These are phyloP conservation scores for Nakazawaea wyomingensis DNA, from an alignment of 805 yeast species.

Conservation along the genomic window DNA sequence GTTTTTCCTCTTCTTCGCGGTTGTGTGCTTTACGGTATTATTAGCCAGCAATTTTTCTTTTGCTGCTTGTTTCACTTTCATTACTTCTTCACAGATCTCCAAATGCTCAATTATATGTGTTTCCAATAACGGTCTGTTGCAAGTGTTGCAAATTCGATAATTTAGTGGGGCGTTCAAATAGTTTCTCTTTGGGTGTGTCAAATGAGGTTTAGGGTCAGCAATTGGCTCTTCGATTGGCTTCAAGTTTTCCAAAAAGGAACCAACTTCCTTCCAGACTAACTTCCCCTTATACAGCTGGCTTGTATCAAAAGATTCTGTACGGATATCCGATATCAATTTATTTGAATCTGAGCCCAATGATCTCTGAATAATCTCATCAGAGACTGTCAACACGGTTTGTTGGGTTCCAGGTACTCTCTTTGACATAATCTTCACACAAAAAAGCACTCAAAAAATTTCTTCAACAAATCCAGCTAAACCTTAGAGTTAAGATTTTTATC, in stretches of 20 bases:
- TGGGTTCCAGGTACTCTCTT: constrained; percentile 14
- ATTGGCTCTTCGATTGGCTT: constrained; percentile 16
- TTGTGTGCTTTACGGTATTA: constrained; percentile 11
- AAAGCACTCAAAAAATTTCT: neutral
- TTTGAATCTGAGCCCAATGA: constrained; percentile 12
- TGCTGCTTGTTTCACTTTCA: constrained; percentile 21
- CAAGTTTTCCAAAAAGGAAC: constrained; percentile 26
- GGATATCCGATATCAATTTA: constrained; percentile 6
- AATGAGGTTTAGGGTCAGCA: constrained; percentile 1
- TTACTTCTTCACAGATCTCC: constrained; percentile 29
- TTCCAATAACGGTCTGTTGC: constrained; percentile 40
- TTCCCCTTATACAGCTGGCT: constrained; percentile 6
- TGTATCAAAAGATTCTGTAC: neutral
- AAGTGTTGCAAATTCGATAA: constrained; percentile 42
- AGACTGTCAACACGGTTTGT: constrained; percentile 10
- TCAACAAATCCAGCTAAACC: too few species aligned
- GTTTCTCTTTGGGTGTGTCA: constrained; percentile 16
- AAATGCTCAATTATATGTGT: constrained; percentile 34
- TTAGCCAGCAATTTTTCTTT: constrained; percentile 6
- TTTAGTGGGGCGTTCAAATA: constrained; percentile 35
- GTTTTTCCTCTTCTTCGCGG: constrained; percentile 22
- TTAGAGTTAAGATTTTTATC: too few species aligned
- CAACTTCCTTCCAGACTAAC: constrained; percentile 29
- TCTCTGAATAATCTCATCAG: constrained; percentile 12
- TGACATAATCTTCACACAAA: constrained; percentile 8